Percentiles rank a stretch among this genome's conserved stretches.
These are phyloP conservation scores for Citrullus amarus DNA, from an alignment of 306 rosid genomes.

Conservation along the genomic window DNA sequence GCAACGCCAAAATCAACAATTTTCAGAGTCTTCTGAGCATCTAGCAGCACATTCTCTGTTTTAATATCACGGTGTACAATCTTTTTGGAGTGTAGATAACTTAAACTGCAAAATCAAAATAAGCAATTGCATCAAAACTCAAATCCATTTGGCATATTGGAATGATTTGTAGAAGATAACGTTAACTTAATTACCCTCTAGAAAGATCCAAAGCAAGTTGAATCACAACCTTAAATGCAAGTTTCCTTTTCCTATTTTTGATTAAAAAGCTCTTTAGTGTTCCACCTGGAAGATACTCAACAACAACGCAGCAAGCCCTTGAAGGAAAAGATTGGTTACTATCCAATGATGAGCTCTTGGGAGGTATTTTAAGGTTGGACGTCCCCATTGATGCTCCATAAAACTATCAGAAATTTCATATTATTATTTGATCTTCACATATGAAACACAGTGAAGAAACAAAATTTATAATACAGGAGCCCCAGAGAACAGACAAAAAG, in stretches of 20 bases:
- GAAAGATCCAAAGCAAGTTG: conserved; percentile 84
- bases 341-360: conserved; percentile 21
- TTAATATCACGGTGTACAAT: conserved; percentile 83
- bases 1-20: conserved; percentile 96
- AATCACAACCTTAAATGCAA: conserved; percentile 55
- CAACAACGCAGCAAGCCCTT: conserved; percentile 76
- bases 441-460: not conserved
- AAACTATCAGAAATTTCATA: conserved; percentile 31
- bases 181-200: conserved; percentile 44
- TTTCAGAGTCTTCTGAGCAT: conserved; percentile 35
- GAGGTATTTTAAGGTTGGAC: conserved; percentile 63
- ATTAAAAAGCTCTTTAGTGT: conserved; percentile 61
- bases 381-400: conserved; percentile 90
- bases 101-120: conserved; percentile 36
- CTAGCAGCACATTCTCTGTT: conserved; percentile 70
- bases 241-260: conserved; percentile 55
- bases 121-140: not conserved
- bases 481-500: not conserved
- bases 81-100: conserved; percentile 64
- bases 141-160: not conserved
- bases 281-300: conserved; percentile 82
- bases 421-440: not conserved
- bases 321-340: conserved; percentile 38
- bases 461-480: not conserved
- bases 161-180: conserved; percentile 1